Evolutionary conservation across 1,284 basidiomycete genomes (phyloP).

Genomic region (Boletellus deceptivus): DNA sequence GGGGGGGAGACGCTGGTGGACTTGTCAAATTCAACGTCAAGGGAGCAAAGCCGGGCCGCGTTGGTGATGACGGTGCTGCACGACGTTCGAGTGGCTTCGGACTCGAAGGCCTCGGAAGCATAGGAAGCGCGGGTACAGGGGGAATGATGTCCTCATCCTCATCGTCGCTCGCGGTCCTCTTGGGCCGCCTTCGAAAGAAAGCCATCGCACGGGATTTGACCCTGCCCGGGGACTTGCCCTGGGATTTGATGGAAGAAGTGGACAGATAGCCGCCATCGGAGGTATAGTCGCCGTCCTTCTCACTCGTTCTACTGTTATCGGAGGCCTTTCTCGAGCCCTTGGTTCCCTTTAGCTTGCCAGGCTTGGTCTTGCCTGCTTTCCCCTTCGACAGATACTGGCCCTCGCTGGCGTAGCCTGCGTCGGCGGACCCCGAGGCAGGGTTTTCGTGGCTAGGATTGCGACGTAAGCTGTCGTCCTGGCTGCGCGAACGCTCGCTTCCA

Average conservation of each 20-base stretch:
- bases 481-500: constrained; percentile 19
- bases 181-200: constrained; percentile 32
- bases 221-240: constrained; percentile 25
- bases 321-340: constrained; percentile 20
- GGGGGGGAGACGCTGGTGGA: constrained; percentile 23
- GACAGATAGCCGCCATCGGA: constrained; percentile 33
- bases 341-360: constrained; percentile 15
- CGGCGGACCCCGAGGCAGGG: constrained; percentile 17
- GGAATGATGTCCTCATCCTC: constrained; percentile 29
- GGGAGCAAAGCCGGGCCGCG: constrained; percentile 27
- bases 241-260: constrained; percentile 34
- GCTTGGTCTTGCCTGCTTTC: constrained; percentile 21
- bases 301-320: constrained; percentile 18
- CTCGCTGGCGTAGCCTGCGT: constrained; percentile 30
- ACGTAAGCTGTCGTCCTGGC: constrained; percentile 22
- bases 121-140: constrained; percentile 31
- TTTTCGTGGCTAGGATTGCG: constrained; percentile 3
- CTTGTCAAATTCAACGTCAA: constrained; percentile 24
- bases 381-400: constrained; percentile 33
- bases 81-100: constrained; percentile 30
- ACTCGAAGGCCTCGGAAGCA: constrained; percentile 27
- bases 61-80: constrained; percentile 23
- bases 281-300: constrained; percentile 21
- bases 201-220: constrained; percentile 34
- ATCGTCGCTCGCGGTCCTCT: constrained; percentile 28